Percentiles rank a stretch among this genome's conserved stretches.
Evolutionary conservation across 1,284 basidiomycete species (phyloP).

Genomic region (Gomphus bonarii): DNA sequence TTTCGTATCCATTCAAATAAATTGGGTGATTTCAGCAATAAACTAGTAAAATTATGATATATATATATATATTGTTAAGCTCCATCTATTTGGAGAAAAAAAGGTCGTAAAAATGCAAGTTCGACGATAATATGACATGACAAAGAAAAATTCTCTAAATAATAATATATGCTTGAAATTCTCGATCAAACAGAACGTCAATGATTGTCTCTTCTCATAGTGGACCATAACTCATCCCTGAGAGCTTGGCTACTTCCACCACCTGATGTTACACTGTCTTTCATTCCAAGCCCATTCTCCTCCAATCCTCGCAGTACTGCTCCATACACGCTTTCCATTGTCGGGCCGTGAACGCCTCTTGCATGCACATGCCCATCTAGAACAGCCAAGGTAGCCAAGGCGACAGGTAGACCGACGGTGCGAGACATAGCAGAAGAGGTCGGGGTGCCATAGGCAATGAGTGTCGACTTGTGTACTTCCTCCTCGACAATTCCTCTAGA

Average conservation of each 20-base stretch:
- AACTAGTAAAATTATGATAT: too few species aligned
- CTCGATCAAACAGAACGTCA: neutral
- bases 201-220: neutral
- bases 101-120: too few species aligned
- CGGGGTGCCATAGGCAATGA: conserved; percentile 64
- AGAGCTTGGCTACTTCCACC: neutral
- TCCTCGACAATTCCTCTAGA: conserved; percentile 15
- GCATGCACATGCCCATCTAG: conserved; percentile 54
- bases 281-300: conserved; percentile 55
- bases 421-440: conserved; percentile 77
- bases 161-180: neutral
- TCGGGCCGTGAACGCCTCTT: conserved; percentile 61
- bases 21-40: too few species aligned
- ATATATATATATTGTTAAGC: too few species aligned
- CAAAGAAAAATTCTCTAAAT: too few species aligned
- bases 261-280: conserved; percentile 32
- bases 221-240: neutral
- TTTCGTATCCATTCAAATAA: too few species aligned
- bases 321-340: conserved; percentile 44
- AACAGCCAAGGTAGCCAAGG: conserved; percentile 65
- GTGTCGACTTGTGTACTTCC: conserved; percentile 65
- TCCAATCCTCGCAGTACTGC: conserved; percentile 54
- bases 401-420: conserved; percentile 81
- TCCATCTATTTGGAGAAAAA: too few species aligned
- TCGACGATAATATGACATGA: neutral